Evolutionary conservation across 176 grass and related monocot species (phyloP), one percentile per base, ranked within the genome.

Genomic region (Avena atlantica): DNA sequence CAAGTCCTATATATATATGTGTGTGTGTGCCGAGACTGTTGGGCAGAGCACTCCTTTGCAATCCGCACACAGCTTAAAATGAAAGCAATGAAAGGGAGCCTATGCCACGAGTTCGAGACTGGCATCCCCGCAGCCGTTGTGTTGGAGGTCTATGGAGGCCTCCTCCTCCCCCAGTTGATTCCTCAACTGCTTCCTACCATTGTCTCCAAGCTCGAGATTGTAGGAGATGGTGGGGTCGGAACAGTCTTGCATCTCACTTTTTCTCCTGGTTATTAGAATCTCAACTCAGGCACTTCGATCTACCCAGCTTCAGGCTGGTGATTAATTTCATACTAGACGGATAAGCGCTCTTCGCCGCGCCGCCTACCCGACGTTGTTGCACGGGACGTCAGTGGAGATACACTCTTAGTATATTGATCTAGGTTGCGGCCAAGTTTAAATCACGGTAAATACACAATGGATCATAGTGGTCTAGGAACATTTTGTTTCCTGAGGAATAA

Each of bases 141-240:
- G 58, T 87, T 78, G 86, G 86, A 66, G 17, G 29, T 81, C 78
- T 87, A 87, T 65, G 78, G 86, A 20, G 15, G 67, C 57, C 69
- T 81, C 45, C 78, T 51, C 55, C 42, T 66, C 4, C 58, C 0
- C 1, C 6, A 87, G 11, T 20, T 87, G 13, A 25, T 87, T 29
- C 86, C 86, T 23, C 56, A 76, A 12, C 12, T 87, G 55, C 68
- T 81, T 76, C 86, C 86, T 12, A 5, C 74, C 16, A 55, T 87
- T 6, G 24, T 87, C 47, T 63, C 78, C 0, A 76, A 87, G 57
- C 29, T 82, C 45, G 78, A 87, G 48, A 29, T 87, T 51, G 27
- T 81, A n/a, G 86, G 86, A 66, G 78, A 88, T 51, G 85, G 85
- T 49, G 78, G 78, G 2, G 78, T 24, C 49, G 85, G 85, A 14